Conservation (phyloP, 352 stramenopile genomes). For the Globisporangium emineosum region DNA sequence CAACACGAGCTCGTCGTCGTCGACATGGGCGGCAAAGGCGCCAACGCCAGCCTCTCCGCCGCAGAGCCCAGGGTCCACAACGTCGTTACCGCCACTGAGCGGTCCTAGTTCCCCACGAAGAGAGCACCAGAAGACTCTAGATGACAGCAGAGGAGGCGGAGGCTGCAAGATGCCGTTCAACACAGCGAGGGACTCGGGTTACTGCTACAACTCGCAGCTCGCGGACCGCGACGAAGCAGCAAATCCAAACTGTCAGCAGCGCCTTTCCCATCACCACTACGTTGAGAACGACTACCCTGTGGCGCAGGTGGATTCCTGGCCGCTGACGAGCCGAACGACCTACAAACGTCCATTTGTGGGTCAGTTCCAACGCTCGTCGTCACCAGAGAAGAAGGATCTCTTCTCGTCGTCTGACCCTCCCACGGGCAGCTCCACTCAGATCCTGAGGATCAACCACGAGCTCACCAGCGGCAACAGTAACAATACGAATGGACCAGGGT, state of each 20-base stretch:
- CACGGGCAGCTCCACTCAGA: not conserved
- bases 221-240: not conserved
- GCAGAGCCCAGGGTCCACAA: not conserved
- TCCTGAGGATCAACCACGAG: slow-evolving; percentile 1
- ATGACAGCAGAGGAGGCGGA: not conserved
- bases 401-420: not conserved
- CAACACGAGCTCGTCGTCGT: too few species aligned
- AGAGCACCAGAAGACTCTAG: not conserved
- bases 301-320: slow-evolving; percentile 40
- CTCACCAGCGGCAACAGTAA: not conserved
- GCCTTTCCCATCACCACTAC: too few species aligned
- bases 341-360: slow-evolving; percentile 13
- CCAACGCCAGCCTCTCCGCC: not conserved
- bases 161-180: not conserved
- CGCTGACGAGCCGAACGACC: slow-evolving; percentile 20
- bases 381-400: not conserved
- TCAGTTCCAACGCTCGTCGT: not conserved
- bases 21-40: not conserved
- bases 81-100: slow-evolving; percentile 7
- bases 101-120: slow-evolving; percentile 4
- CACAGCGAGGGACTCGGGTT: not conserved
- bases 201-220: not conserved
- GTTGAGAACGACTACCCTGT: slow-evolving; percentile 23
- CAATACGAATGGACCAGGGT: not conserved
- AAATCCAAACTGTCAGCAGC: too few species aligned